Evolutionary conservation across 495 filamentous ascomycete genomes (phyloP), one percentile per base, ranked within the genome.

Genomic region (Xylaria curta): DNA sequence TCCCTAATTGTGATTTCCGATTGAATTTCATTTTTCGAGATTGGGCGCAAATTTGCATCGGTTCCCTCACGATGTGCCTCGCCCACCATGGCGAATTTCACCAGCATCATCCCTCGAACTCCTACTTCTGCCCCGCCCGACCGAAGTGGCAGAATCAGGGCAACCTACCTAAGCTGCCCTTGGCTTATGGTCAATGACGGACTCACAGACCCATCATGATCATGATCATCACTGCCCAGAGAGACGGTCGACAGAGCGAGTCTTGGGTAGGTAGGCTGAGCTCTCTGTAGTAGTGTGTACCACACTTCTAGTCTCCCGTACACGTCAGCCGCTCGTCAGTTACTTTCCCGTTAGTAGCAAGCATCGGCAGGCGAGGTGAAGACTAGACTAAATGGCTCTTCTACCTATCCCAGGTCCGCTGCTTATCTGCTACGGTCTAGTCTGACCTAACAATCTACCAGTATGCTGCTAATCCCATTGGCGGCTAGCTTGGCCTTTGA

Each of bases 371-470:
- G 13, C 62, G 42, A 26, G 40, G 21, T 8, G 38, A 46, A 31
- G 28, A 31, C n/a, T n/a, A 63, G 58, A 63, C 24, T 12, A n/a
- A n/a, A 44, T 60, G 13, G 53, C 26, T 15, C 12, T 56, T 15
- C 51, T 56, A 28, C 51, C 51, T 56, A 56, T 56, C 24, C 10
- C 26, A 58, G 26, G 54, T 33, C 19, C 12, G 13, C 15, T 59
- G 56, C 58, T 60, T 60, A 38, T 60, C 58, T 60, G 19, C n/a
- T 33, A 4, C 28, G 28, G 49, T 53, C 51, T 59, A 36, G 24
- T 28, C 44, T 47, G 17, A 17, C 21, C 51, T 26, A 31, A 13
- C 28, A 56, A 10, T 5, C 7, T 28, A 54, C 21, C 2, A 12
- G 2, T 36, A 5, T 10, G 10, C 21, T 54, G 24, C 51, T 24